Base-by-base conservation (phyloP, 108 stramenopile species). In the Cyclotella baltica region DNA sequence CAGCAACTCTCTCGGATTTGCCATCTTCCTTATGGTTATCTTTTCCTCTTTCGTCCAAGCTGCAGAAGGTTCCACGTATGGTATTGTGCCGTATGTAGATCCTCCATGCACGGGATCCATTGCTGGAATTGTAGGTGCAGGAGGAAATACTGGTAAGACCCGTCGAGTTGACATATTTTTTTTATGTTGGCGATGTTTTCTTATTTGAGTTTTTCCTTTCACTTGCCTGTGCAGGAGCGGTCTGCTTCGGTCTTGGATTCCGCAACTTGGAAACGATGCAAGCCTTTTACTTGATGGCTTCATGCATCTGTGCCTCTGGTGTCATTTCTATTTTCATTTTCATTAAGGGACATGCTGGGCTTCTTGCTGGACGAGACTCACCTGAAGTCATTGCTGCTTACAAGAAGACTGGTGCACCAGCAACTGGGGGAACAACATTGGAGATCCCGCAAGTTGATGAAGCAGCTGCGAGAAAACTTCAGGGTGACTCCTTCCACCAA, bases 1-100 rank as follows among this genome's bases (percentile, higher is more conserved):
- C 37, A 72, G 75, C 36, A 66, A 70, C n/a, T 58, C 74, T 0
- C 73, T 93, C 30, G 85, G 72, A 27, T 73, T 72, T 29, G 87
- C 93, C 56, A 85, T 96, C 62, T 40, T 83, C 22, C 31, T 85
- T 53, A 73, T 96, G 84, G 78, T 92, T n/a, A 73, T 89, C 76
- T 96, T 96, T 72, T 89, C 90, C 8, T 2, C 85, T 10, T 89
- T 87, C 65, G 89, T 93, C 27, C 93, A 96, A 81, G 85, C 88
- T 22, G 90, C 92, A 0, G 88, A 96, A 67, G 95, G 94, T 28
- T 70, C 89, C 20, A 85, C 87, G 5, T 95, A 72, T 50, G 88
- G 83, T 22, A 92, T 95, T 78, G 92, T 95, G 13, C 94, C 94
- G 31, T 95, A 92, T 71, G 85, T 95, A 50, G 70, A 81, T 57